Conservation (phyloP, 305 asterid genomes). For the Ilex paraguariensis region DNA sequence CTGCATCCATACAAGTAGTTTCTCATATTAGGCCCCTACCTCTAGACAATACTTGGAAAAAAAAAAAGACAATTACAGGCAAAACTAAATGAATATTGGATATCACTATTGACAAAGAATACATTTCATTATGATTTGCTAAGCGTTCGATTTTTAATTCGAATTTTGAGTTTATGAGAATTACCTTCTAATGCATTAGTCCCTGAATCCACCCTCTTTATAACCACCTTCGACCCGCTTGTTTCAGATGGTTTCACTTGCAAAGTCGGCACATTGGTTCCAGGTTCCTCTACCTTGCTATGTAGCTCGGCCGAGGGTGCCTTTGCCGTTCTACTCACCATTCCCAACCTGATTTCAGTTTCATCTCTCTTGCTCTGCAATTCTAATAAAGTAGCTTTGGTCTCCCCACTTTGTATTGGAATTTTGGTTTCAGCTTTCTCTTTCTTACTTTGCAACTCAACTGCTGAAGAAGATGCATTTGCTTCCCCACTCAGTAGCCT, state of each 20-base stretch:
- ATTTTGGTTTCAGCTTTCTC: constrained; percentile 22
- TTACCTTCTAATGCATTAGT: constrained; percentile 32
- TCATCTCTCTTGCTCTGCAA: constrained; percentile 14
- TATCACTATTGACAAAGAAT: no score
- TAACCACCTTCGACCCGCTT: constrained; percentile 29
- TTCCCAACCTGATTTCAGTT: constrained; percentile 23
- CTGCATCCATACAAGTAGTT: neutral
- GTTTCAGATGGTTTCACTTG: constrained; percentile 26
- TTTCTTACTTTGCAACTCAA: constrained; percentile 23
- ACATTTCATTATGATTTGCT: constrained; percentile 37
- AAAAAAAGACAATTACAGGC: no score
- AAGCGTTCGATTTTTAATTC: constrained; percentile 65
- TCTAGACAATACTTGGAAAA: no score
- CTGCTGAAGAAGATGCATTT: constrained; percentile 17
- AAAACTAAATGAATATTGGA: no score
- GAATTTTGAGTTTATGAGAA: constrained; percentile 69
- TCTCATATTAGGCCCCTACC: neutral
- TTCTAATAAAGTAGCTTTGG: constrained; percentile 13
- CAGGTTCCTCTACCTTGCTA: constrained; percentile 17
- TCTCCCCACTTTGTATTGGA: constrained; percentile 14
- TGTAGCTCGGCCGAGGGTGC: constrained; percentile 21
- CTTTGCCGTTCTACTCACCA: constrained; percentile 17
- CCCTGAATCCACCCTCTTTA: constrained; percentile 30
- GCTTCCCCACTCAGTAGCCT: constrained; percentile 50
- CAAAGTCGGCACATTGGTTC: constrained; percentile 10